Conservation (phyloP, 257 asterid genomes). For the Jaltomata sinuosa region DNA sequence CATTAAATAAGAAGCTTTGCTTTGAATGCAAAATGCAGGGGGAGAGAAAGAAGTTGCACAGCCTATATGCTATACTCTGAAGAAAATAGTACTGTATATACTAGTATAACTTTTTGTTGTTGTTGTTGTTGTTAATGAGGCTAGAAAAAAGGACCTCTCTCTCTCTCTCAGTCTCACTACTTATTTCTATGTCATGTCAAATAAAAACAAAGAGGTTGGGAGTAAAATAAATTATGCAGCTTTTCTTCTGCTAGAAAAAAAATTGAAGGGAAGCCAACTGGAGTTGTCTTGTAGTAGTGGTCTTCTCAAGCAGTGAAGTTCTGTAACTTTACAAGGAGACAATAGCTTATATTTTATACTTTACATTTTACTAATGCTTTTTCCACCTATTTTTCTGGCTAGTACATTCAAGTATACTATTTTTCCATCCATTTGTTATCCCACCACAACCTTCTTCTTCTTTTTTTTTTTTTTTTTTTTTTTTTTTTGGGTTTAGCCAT, state of each 20-base stretch:
- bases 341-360: neutral
- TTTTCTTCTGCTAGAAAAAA: constrained; percentile 4
- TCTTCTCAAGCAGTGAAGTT: constrained; percentile 3
- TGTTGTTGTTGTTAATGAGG: neutral
- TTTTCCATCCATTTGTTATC: no score
- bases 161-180: constrained; percentile 2
- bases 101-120: neutral
- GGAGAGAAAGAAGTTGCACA: neutral
- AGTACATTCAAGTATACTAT: no score
- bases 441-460: no score
- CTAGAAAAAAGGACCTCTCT: constrained; percentile 1
- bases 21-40: constrained; percentile 17
- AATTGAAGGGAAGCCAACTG: constrained; percentile 11
- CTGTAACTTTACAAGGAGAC: neutral
- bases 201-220: constrained; percentile 15
- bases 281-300: constrained; percentile 12
- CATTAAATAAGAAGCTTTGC: constrained; percentile 12
- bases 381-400: neutral
- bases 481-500: no score
- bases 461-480: no score
- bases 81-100: neutral
- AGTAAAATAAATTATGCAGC: constrained; percentile 13
- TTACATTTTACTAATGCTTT: neutral
- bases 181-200: constrained; percentile 21
- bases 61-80: constrained; percentile 9